A percentile compares a stretch with the other conserved stretches of the same genome.
Conservation (phyloP, 441 rosid species). For the Cnidoscolus chayamansa region DNA sequence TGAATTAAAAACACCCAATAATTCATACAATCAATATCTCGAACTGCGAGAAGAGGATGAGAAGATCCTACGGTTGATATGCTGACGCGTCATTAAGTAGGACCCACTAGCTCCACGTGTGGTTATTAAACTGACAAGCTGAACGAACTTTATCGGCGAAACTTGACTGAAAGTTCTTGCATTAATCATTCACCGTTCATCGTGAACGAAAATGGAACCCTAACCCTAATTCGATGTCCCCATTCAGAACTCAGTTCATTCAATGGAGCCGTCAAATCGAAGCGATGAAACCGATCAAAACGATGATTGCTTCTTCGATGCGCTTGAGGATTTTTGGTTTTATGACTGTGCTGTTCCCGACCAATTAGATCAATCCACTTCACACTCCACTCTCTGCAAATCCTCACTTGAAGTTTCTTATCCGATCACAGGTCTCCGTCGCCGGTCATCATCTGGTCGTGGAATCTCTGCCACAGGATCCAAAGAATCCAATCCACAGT, state of each 20-base stretch:
- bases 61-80: neutral
- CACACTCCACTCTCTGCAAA: conserved; percentile 23
- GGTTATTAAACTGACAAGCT: neutral
- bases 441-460: conserved; percentile 26
- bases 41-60: no score
- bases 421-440: conserved; percentile 36
- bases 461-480: conserved; percentile 13
- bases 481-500: conserved; percentile 18
- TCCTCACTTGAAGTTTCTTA: conserved; percentile 18
- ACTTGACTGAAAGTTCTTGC: neutral
- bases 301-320: conserved; percentile 12
- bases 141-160: neutral
- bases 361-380: conserved; percentile 29
- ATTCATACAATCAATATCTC: neutral
- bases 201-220: neutral
- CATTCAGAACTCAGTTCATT: neutral
- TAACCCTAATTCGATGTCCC: conserved; percentile 6
- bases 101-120: neutral
- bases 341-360: conserved; percentile 25
- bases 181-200: neutral
- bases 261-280: conserved; percentile 19
- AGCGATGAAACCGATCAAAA: neutral
- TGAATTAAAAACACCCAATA: no score
- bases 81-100: neutral
- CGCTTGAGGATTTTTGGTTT: conserved; percentile 49